These are phyloP conservation scores for Penicillium antarcticum DNA, from an alignment of 495 filamentous ascomycete genomes.

Conservation along the genomic window DNA sequence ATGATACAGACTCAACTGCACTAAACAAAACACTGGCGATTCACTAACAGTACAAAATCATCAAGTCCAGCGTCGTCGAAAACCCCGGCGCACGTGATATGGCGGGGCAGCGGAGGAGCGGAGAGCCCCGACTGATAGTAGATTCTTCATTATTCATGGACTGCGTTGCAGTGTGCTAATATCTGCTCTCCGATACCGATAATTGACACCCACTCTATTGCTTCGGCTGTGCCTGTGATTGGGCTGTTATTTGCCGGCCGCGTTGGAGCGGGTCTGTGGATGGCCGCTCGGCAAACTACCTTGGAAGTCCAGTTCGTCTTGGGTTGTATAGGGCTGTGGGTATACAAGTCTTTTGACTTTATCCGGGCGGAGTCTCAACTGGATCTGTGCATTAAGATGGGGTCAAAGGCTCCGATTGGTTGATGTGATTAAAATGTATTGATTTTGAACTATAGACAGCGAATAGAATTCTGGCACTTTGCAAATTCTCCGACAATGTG, in stretches of 20 bases:
- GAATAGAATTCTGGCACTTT: no score
- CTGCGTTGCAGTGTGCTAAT: constrained; percentile 17
- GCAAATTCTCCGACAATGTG: no score
- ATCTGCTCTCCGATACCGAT: neutral
- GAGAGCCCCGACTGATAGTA: constrained; percentile 13
- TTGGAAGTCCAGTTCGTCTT: no score
- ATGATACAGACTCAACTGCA: no score
- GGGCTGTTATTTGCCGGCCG: constrained; percentile 9
- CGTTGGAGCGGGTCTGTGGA: neutral
- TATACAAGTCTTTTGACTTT: no score
- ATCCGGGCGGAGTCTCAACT: no score
- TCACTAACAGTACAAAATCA: no score
- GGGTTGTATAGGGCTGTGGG: no score
- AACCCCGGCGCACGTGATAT: constrained; percentile 17
- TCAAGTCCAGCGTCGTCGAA: neutral
- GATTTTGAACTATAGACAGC: no score
- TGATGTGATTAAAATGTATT: no score
- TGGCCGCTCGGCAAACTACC: constrained; percentile 9
- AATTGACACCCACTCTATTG: neutral
- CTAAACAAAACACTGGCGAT: no score
- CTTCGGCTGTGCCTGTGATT: constrained; percentile 1
- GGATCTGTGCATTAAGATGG: no score
- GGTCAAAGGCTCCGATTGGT: neutral
- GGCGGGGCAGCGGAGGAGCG: constrained; percentile 18
- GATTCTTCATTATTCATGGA: constrained; percentile 12